Base-by-base conservation (phyloP, 139 green algal species). In the Picochlorum sp. region DNA sequence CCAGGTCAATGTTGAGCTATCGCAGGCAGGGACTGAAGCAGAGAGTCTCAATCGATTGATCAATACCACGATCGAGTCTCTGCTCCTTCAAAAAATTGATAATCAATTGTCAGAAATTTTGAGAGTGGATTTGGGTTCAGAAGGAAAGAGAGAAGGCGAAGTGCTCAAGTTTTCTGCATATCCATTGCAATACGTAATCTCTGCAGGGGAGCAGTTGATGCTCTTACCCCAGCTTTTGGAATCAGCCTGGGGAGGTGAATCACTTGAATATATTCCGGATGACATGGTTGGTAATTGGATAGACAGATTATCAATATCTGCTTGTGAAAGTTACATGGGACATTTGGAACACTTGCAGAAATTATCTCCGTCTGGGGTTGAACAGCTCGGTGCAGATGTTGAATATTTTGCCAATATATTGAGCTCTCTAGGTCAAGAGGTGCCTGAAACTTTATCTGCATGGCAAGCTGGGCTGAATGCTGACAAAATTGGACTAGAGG, bases 321-420 rank as follows among this genome's bases (percentile, higher is more conserved):
- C 55, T 10, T 68, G 70, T 0, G 33, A 61, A 7, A 16, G 72
- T 25, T 82, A 81, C 45, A 32, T 67, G 26, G 30, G 67, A 25
- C 60, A 88, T 63, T 64, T 90, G 54, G 41, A 55, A 0, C 22
- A 32, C 2, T 79, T 93, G 31, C 10, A 52, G 0, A 30, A 26
- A 18, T 71, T 91, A 12, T 70, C 47, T 18, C 39, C 59, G 0
- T 50, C 73, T 18, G 86, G 86, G 29, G 75, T 77, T 1, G 66
- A 49, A n/a, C 89, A 97, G 79, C 76, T 96, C 40, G 71, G 80
- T 2, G 85, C 86, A 7, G 89, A 97, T 59, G 65, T 90, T 32
- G 90, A 97, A 63, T 97, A 97, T 83, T 88, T 97, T 31, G 79
- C 67, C 62, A 96, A 96, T 58, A 81, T 97, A 26, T 80, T 96